phyloP scores from a whole-genome alignment of 2,329 filamentous ascomycete genomes.

The Cytospora piceicola region DNA sequence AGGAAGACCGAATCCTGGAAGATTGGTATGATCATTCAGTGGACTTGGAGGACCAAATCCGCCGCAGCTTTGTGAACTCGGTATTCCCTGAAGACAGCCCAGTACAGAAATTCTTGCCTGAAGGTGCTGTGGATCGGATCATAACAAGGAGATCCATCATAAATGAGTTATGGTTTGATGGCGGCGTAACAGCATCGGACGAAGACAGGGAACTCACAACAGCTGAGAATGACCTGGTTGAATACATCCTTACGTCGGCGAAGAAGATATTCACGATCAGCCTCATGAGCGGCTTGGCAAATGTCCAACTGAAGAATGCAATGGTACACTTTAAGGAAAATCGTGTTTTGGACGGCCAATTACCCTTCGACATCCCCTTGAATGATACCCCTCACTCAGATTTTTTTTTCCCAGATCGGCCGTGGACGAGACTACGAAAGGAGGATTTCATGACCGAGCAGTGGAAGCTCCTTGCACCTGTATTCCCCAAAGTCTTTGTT shows the following conservation, averaged over 20 bases:
- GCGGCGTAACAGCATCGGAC: too few species aligned
- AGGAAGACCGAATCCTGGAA: too few species aligned
- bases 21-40: too few species aligned
- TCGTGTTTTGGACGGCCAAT: not conserved
- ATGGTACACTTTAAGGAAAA: not conserved
- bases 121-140: too few species aligned
- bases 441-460: not conserved
- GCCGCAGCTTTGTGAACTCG: too few species aligned
- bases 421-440: not conserved
- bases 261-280: not conserved
- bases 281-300: not conserved
- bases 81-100: too few species aligned
- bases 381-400: not conserved
- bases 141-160: too few species aligned
- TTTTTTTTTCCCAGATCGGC: not conserved
- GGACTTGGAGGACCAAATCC: too few species aligned
- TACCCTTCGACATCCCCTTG: not conserved
- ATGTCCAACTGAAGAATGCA: not conserved
- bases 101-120: too few species aligned
- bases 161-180: too few species aligned
- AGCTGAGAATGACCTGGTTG: not conserved
- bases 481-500: accelerated
- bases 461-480: not conserved
- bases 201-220: too few species aligned
- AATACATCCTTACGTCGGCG: not conserved